These are phyloP conservation scores for Eucalyptus regnans DNA, from an alignment of 345 rosid genomes.

Conservation along the genomic window DNA sequence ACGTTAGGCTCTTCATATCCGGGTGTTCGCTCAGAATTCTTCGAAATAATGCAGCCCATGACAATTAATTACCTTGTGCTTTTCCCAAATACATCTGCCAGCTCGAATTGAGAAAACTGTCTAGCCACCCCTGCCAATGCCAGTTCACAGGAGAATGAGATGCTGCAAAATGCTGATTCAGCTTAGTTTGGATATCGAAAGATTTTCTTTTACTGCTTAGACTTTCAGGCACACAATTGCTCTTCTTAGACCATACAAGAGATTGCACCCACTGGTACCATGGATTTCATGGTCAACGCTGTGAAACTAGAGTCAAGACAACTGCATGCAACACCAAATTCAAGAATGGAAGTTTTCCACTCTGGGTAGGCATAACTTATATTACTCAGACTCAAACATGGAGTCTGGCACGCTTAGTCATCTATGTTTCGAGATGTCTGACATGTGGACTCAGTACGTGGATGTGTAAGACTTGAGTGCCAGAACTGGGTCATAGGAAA, in stretches of 20 bases:
- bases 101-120: not conserved
- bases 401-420: not conserved
- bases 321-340: not conserved
- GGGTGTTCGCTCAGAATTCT: slow-evolving; percentile 11
- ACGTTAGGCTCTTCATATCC: slow-evolving; percentile 55
- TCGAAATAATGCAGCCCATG: slow-evolving; percentile 40
- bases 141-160: not conserved
- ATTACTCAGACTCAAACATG: not conserved
- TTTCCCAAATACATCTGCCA: not conserved
- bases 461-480: not conserved
- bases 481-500: not conserved
- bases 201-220: not conserved
- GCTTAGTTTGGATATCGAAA: not conserved
- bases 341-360: not conserved
- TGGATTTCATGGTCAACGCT: not conserved
- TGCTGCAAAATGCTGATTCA: not conserved
- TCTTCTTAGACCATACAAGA: not conserved
- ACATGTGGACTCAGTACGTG: not conserved
- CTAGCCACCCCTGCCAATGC: not conserved
- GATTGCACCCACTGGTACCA: not conserved
- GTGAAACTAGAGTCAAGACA: not conserved
- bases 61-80: not conserved
- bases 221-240: not conserved
- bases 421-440: not conserved
- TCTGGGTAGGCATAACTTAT: not conserved